phyloP scores from a whole-genome alignment of 2,329 filamentous ascomycete species.

The Phyllosticta capitalensis region DNA sequence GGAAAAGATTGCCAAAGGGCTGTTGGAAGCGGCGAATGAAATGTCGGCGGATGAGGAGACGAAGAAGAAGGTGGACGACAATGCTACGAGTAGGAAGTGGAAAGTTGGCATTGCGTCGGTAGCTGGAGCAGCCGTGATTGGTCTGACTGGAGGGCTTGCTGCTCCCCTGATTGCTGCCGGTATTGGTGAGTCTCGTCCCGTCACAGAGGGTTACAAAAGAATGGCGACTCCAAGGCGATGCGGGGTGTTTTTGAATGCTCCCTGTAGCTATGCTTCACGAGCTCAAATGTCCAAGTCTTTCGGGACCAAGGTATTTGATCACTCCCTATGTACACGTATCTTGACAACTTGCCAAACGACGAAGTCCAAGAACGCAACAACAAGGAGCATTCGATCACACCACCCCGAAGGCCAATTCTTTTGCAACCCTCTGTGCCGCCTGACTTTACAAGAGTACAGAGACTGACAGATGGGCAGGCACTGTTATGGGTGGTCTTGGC shows the following conservation, averaged over 20 bases:
- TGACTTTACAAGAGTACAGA: slow-evolving; percentile 17
- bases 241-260: no score
- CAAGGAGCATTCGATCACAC: no score
- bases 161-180: slow-evolving; percentile 68
- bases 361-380: no score
- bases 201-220: no score
- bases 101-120: slow-evolving; percentile 86
- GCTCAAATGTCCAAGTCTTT: no score
- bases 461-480: slow-evolving; percentile 37
- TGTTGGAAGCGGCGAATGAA: slow-evolving; percentile 56
- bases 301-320: no score
- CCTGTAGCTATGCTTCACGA: no score
- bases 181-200: slow-evolving; percentile 31
- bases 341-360: no score
- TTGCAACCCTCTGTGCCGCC: no score
- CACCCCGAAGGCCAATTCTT: no score
- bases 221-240: no score
- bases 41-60: slow-evolving; percentile 72
- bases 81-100: slow-evolving; percentile 56
- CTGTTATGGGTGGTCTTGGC: slow-evolving; percentile 66
- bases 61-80: slow-evolving; percentile 60
- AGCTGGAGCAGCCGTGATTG: slow-evolving; percentile 76
- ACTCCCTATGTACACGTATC: no score
- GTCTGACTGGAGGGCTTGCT: slow-evolving; percentile 68
- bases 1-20: slow-evolving; percentile 60